Percentiles rank a stretch among this genome's conserved stretches.
Evolutionary conservation across 2,329 filamentous ascomycete species (phyloP).

Genomic region (Neopestalotiopsis sp.): DNA sequence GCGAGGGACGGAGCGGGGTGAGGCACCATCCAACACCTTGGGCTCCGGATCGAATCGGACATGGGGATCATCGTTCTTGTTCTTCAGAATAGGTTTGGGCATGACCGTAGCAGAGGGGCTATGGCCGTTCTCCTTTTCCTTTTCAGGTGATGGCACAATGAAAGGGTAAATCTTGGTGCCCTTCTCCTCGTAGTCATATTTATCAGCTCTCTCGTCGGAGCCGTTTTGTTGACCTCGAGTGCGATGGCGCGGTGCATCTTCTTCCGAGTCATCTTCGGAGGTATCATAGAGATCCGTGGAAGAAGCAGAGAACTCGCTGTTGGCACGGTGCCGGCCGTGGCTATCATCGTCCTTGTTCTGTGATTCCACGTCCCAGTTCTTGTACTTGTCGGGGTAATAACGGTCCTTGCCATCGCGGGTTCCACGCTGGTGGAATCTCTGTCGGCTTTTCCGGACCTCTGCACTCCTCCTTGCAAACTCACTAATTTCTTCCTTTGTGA

Average conservation of each 20-base stretch:
- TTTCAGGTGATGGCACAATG: constrained; percentile 43
- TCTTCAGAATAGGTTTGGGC: constrained; percentile 67
- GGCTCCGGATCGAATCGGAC: constrained; percentile 57
- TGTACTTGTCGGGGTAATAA: constrained; percentile 38
- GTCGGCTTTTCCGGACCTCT: constrained; percentile 46
- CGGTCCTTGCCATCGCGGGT: constrained; percentile 27
- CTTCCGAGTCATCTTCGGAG: constrained; percentile 26
- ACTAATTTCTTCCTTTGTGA: constrained; percentile 56
- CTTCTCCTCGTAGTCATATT: constrained; percentile 31
- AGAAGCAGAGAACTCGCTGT: constrained; percentile 29
- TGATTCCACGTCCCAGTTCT: constrained; percentile 34
- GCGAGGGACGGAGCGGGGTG: constrained; percentile 43
- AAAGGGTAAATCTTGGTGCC: constrained; percentile 42
- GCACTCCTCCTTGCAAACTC: constrained; percentile 55
- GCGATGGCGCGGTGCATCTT: constrained; percentile 7
- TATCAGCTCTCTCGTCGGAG: constrained; percentile 24
- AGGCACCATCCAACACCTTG: constrained; percentile 38
- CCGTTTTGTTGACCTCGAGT: constrained; percentile 11
- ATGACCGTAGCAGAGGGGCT: constrained; percentile 41
- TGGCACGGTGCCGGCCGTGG: constrained; percentile 25
- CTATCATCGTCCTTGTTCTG: constrained; percentile 19
- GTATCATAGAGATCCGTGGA: constrained; percentile 34
- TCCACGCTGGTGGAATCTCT: constrained; percentile 30
- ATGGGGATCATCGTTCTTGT: constrained; percentile 59
- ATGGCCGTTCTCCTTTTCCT: constrained; percentile 26